Base-by-base conservation (phyloP, 2,329 filamentous ascomycete genomes). In the Aspergillus niger region DNA sequence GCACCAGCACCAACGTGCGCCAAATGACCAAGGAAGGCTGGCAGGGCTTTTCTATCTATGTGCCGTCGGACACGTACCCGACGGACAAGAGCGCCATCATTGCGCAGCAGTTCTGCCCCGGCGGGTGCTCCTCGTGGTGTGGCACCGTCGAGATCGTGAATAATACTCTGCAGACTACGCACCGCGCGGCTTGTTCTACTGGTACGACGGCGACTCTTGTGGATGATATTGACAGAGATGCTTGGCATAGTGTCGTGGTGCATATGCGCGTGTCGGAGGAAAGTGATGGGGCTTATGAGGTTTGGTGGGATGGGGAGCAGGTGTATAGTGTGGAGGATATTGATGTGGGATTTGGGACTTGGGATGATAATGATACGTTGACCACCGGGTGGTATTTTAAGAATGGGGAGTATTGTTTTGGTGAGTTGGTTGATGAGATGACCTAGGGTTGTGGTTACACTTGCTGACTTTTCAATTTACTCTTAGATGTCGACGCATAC, bases 1-100 rank as follows among this genome's bases (percentile, higher is more conserved):
- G 38, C 5, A 47, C 53, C 22, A 26, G 10, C 20, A 55, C 39
- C 53, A 55, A 55, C 13, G 26, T 47, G 13, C 38, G 22, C 20
- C 53, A 55, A 28, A 55, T 55, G 53, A 47, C 53, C 8, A 55
- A 55, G 53, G 53, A 55, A 32, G 53, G 53, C 24, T 55, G 53
- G 53, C 53, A 55, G 53, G 53, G 53, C 0, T 55, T 55, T 3
- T 26, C 41, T 5, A 36, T 55, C 53, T 47, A 55, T 15, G 53
- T 48, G 17, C 28, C 53, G 5, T 43, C 39, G 15, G 53, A 48
- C n/a, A 32, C 22, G 6, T 55, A 43, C 39, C 53, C 53, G 7
- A 28, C 53, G 10, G 39, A 55, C 15, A 55, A 43, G 11, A 55
- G 53, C 39, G 32, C 53, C 39, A 55, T 55, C 17, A 55, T 55